Evolutionary conservation across 768 basidiomycete species (phyloP), one percentile per base, ranked within the genome.

Genomic region (Phylloporus sp.): DNA sequence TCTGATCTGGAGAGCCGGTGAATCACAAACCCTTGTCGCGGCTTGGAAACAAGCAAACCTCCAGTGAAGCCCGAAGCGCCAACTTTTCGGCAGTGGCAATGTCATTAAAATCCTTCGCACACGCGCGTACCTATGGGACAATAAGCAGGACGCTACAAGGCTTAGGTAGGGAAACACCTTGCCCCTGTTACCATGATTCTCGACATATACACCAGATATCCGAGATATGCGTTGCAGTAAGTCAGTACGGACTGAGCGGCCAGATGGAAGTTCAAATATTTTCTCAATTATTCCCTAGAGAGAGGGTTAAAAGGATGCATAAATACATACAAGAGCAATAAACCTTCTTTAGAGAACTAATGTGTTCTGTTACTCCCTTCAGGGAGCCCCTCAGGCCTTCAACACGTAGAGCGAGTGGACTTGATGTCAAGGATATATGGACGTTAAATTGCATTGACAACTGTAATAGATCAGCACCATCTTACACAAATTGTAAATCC

Each of bases 161-260:
- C 8, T 38, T 10, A n/a, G 5, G 4, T 32, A n/a, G 42, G 49
- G 32, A 45, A 38, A 38, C 66, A 52, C 84, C 68, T 75, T 72
- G 52, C 78, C 76, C 47, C 71, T 68, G 36, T 65, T 58, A 22
- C 75, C 76, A 24, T 73, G 59, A 52, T 75, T 76, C 62, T 87
- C 83, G 5, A 82, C 65, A 56, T 84, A 82, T 5, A 84, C 87
- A 39, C 80, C 81, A 7, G 85, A 76, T 18, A 80, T 50, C 47
- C 85, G 81, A n/a, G 89, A 91, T 53, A 91, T 80, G 24, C 74
- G 76, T 53, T 82, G 80, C 20, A 85, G 58, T n/a, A 81, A 55
- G 48, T 79, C 77, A 10, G 69, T 59, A 1, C 66, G 69, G 35
- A 88, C 59, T n/a, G 70, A 65, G 39, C 59, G 61, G 24, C 69